These are phyloP conservation scores for Pyrrhoderma noxium DNA, from an alignment of 1,284 basidiomycete genomes.

Conservation along the genomic window DNA sequence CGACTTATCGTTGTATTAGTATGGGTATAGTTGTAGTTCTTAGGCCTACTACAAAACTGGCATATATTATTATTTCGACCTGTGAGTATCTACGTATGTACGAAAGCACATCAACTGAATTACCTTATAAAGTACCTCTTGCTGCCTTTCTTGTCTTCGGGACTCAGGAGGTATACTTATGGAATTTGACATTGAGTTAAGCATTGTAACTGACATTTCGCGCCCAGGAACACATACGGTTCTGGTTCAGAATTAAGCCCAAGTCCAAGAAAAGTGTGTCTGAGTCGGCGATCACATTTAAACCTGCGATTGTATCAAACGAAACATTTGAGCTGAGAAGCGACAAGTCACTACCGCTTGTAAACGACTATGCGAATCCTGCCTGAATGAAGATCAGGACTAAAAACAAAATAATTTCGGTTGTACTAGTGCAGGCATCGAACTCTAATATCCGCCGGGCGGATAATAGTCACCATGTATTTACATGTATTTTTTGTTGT, in stretches of 20 bases:
- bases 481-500: background rate
- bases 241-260: constrained; percentile 7
- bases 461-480: background rate
- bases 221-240: constrained; percentile 12
- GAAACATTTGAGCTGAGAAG: background rate
- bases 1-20: background rate
- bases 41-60: constrained; percentile 3
- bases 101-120: background rate
- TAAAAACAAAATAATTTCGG: too few species aligned
- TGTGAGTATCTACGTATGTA: constrained; percentile 4
- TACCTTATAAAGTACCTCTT: constrained; percentile 11
- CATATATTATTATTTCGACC: constrained; percentile 14
- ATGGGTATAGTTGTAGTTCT: constrained; percentile 9
- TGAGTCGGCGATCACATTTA: constrained; percentile 8
- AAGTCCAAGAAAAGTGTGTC: background rate
- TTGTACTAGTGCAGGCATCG: too few species aligned
- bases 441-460: too few species aligned
- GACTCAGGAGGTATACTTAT: constrained; percentile 12
- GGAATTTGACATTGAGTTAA: background rate
- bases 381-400: background rate
- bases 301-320: background rate
- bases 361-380: background rate
- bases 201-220: background rate
- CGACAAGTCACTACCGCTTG: constrained; percentile 1
- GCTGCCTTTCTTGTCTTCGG: constrained; percentile 15